These are phyloP conservation scores for Alternaria viburni DNA, from an alignment of 2,329 filamentous ascomycete species.

Conservation along the genomic window DNA sequence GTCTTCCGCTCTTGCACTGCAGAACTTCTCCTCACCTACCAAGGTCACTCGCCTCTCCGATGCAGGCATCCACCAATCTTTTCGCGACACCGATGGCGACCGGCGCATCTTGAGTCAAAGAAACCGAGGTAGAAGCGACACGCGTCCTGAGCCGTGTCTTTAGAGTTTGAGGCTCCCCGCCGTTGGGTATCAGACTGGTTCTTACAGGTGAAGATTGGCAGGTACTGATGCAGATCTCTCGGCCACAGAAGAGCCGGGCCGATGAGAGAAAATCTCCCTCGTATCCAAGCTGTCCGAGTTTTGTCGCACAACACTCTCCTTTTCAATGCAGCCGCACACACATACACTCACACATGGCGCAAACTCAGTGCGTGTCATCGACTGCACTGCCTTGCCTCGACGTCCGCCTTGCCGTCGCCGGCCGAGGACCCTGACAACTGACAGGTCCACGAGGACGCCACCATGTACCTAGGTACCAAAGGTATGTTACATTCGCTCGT, in stretches of 20 bases:
- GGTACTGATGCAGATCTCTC: conserved; percentile 21
- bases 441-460: not conserved
- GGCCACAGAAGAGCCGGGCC: conserved; percentile 4
- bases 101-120: not conserved
- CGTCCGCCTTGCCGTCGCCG: not conserved
- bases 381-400: conserved; percentile 1
- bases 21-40: conserved; percentile 5
- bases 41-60: not conserved
- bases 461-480: conserved; percentile 15
- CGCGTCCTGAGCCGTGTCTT: conserved; percentile 8
- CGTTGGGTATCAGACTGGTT: conserved; percentile 34
- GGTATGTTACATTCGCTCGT: conserved; percentile 31
- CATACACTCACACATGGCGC: conserved; percentile 1
- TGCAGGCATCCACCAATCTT: not conserved
- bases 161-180: conserved; percentile 29
- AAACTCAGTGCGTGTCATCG: not conserved
- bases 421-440: not conserved
- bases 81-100: not conserved
- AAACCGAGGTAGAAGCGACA: not conserved
- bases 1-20: conserved; percentile 7
- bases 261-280: conserved; percentile 6
- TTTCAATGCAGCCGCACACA: conserved; percentile 5
- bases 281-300: not conserved
- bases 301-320: not conserved
- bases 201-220: conserved; percentile 18